phyloP scores from a whole-genome alignment of 2,329 filamentous ascomycete species.

The Penicillium corylophilum region DNA sequence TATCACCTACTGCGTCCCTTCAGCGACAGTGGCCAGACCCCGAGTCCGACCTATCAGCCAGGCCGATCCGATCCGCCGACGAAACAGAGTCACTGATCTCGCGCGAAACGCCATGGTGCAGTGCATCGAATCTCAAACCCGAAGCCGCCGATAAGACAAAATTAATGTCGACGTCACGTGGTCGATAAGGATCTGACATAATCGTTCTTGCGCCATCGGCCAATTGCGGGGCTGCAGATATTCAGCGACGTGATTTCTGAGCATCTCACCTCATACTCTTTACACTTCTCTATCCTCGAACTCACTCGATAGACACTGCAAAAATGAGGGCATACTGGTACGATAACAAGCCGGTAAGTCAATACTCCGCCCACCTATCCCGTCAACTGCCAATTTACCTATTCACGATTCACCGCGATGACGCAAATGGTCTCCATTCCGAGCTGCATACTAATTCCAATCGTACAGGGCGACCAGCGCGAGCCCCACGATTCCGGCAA shows the following conservation, averaged over 20 bases:
- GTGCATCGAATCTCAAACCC: not conserved
- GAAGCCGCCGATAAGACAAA: constrained; percentile 20
- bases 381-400: too few species aligned
- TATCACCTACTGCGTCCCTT: constrained; percentile 35
- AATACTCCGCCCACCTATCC: not conserved
- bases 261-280: constrained; percentile 5
- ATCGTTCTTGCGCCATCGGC: constrained; percentile 26
- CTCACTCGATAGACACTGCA: not conserved
- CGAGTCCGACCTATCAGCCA: constrained; percentile 24
- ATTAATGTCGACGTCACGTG: constrained; percentile 15
- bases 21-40: constrained; percentile 41
- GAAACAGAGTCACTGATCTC: constrained; percentile 29
- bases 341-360: constrained; percentile 61
- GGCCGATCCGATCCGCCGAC: constrained; percentile 27
- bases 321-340: constrained; percentile 71
- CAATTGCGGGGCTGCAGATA: constrained; percentile 34
- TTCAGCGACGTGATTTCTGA: constrained; percentile 10
- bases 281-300: not conserved
- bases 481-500: constrained; percentile 83
- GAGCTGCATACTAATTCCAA: constrained; percentile 6
- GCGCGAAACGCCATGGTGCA: constrained; percentile 38
- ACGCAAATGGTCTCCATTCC: constrained; percentile 4
- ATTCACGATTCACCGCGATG: constrained; percentile 1
- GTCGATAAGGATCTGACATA: constrained; percentile 18
- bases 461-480: constrained; percentile 81